Evolutionary conservation across 2,329 filamentous ascomycete species (phyloP).

Genomic region (Fusarium denticulatum): DNA sequence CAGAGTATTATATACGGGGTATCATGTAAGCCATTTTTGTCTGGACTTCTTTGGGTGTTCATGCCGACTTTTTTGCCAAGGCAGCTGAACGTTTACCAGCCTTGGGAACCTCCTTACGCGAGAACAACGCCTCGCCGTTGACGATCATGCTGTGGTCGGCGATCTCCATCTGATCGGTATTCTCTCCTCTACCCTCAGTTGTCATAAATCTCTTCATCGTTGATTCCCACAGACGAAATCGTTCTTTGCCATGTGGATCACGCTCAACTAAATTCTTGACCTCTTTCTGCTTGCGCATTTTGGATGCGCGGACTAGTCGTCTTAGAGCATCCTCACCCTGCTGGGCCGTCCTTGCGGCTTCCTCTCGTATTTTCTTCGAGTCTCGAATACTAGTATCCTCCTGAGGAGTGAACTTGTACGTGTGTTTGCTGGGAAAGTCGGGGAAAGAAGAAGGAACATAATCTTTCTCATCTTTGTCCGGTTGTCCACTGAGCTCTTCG

Average conservation of each 20-base stretch:
- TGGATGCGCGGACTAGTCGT: slow-evolving; percentile 68
- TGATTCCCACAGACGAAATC: slow-evolving; percentile 69
- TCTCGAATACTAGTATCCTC: slow-evolving; percentile 59
- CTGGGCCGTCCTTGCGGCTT: slow-evolving; percentile 67
- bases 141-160: slow-evolving; percentile 74
- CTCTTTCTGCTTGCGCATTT: slow-evolving; percentile 72
- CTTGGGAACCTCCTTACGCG: slow-evolving; percentile 63
- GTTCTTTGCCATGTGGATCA: slow-evolving; percentile 61
- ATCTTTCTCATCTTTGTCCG: slow-evolving; percentile 63
- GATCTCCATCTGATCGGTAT: slow-evolving; percentile 59
- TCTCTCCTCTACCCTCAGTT: slow-evolving; percentile 43
- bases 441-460: slow-evolving; percentile 70
- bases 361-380: slow-evolving; percentile 67
- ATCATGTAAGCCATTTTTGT: slow-evolving; percentile 20
- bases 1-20: slow-evolving; percentile 21
- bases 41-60: neutral
- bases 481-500: slow-evolving; percentile 65
- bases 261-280: slow-evolving; percentile 65
- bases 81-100: slow-evolving; percentile 53
- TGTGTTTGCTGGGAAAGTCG: slow-evolving; percentile 71
- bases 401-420: slow-evolving; percentile 68
- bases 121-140: slow-evolving; percentile 63
- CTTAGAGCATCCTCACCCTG: slow-evolving; percentile 71
- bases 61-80: slow-evolving; percentile 38
- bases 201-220: slow-evolving; percentile 67